A percentile compares a stretch with the other conserved stretches of the same genome.
Evolutionary conservation across 2,329 filamentous ascomycete genomes (phyloP).

Genomic region (Diaporthe helianthi): DNA sequence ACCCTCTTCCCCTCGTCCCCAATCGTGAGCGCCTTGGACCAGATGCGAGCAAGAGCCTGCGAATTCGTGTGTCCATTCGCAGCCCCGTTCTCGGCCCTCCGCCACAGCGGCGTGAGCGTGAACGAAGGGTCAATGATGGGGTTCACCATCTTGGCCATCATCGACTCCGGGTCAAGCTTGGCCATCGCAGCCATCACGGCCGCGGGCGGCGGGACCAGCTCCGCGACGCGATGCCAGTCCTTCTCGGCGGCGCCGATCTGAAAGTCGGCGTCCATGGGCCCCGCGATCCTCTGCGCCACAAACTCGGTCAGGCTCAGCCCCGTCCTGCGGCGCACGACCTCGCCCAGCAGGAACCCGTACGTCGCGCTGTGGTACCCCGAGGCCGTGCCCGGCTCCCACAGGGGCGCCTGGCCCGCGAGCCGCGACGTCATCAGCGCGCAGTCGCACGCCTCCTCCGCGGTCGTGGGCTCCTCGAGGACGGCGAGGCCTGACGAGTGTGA

Average conservation of each 20-base stretch:
- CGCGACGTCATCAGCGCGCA: not conserved
- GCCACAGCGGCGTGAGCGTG: not conserved
- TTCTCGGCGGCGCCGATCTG: conserved; percentile 11
- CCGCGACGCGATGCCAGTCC: conserved; percentile 8
- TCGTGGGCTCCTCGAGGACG: not conserved
- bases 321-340: not conserved
- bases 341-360: not conserved
- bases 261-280: not conserved
- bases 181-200: not conserved
- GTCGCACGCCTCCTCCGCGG: not conserved
- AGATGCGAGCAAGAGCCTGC: not conserved
- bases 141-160: conserved; percentile 4
- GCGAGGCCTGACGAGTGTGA: not conserved
- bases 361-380: conserved; percentile 7
- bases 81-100: not conserved
- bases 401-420: not conserved
- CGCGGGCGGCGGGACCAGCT: not conserved
- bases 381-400: not conserved
- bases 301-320: conserved; percentile 9
- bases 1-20: not conserved
- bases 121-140: not conserved
- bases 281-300: not conserved
- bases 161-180: not conserved
- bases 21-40: conserved; percentile 1
- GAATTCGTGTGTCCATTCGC: conserved; percentile 6